These are phyloP conservation scores for Euphorbia celastroides DNA, from an alignment of 441 rosid genomes.

Conservation along the genomic window DNA sequence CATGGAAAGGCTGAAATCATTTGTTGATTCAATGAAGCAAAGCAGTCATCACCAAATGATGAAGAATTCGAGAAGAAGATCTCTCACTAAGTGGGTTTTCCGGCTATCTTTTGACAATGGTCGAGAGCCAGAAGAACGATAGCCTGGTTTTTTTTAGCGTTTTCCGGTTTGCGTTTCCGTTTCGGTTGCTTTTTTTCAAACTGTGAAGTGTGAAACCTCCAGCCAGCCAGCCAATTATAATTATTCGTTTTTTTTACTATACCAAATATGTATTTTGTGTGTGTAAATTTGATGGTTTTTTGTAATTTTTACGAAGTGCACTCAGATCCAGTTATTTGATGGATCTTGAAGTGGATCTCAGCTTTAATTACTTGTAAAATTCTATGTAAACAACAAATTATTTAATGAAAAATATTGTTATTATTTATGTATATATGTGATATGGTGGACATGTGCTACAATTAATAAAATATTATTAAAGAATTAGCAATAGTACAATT, in stretches of 20 bases:
- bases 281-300: constrained; percentile 13
- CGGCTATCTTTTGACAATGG: constrained; percentile 64
- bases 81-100: constrained; percentile 71
- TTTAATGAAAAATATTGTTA: constrained; percentile 18
- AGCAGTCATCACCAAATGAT: constrained; percentile 35
- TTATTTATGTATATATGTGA: neutral
- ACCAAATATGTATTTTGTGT: constrained; percentile 25
- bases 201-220: too few relatives aligned
- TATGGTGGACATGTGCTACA: neutral
- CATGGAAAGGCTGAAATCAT: constrained; percentile 54
- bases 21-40: constrained; percentile 39
- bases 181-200: neutral
- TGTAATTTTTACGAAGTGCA: constrained; percentile 31
- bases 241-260: neutral
- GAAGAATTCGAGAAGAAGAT: constrained; percentile 46
- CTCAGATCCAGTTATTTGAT: constrained; percentile 43
- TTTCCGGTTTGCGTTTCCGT: too few relatives aligned
- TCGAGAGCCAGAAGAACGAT: constrained; percentile 67
- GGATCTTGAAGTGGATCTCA: constrained; percentile 46
- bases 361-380: constrained; percentile 14
- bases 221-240: too few relatives aligned
- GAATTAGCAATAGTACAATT: neutral
- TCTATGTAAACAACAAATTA: constrained; percentile 9
- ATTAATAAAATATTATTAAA: neutral
- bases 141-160: constrained; percentile 33